Evolutionary conservation across 345 rosid genomes (phyloP), one percentile per base, ranked within the genome.

Genomic region (Lagerstroemia speciosa): DNA sequence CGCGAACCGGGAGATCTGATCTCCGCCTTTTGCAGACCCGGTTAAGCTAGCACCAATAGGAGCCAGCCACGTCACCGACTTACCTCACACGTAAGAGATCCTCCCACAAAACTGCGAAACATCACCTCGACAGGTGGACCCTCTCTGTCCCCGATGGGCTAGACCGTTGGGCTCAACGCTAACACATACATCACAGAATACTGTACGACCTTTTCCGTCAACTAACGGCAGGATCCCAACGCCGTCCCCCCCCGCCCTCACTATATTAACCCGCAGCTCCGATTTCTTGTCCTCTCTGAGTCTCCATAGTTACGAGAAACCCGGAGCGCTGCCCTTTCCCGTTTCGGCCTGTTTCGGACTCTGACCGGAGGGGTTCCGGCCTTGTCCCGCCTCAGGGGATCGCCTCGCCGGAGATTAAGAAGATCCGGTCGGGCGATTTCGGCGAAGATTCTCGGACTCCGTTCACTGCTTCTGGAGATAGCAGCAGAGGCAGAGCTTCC

Each of bases 31-130:
- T 62, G 34, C 30, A 26, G 17, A 16, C 37, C 8, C 37, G 9
- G 58, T 17, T 38, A 11, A n/a, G 40, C 16, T 0, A 0, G 26
- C 20, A 0, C 81, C 81, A 84, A 78, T 79, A 15, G 20, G 0
- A 10, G 0, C 0, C 0, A 16, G 82, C 83, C 90, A 86, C 84
- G 80, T 83, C 53, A 0, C 2, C 83, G 27, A 26, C 77, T 76
- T 71, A 55, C 32, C 0, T 33, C 69, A 81, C 87, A 85, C 83
- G 88, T 78, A 80, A 85, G 89, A 86, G 62, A 79, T 73, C 79
- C 74, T 45, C 15, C 24, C 61, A 73, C 68, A 65, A 3, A 70
- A 50, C 62, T n/a, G n/a, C n/a, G n/a, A n/a, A 70, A n/a, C 79
- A 67, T 72, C 75, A 55, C 50, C 72, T 62, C 41, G 78, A 88